These are phyloP conservation scores for Nakazawaea ishiwadae DNA, from an alignment of 805 yeast genomes.

Conservation along the genomic window DNA sequence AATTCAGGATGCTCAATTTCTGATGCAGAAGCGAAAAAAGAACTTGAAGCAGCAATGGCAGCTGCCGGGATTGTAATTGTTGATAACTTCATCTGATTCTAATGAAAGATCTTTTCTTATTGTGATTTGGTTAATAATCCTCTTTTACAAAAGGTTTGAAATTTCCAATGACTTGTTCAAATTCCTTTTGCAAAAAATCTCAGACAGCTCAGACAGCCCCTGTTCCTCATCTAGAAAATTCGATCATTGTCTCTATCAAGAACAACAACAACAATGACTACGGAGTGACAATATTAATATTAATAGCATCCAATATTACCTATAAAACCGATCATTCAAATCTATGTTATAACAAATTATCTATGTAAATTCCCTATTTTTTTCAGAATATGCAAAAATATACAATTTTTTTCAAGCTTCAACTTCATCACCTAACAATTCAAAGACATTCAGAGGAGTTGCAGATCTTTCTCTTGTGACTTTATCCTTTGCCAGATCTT, in stretches of 20 bases:
- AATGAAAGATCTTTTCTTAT: no score
- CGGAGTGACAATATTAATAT: no score
- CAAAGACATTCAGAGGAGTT: slow-evolving; percentile 25
- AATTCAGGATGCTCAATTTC: slow-evolving; percentile 28
- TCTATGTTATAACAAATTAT: no score
- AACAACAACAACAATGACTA: no score
- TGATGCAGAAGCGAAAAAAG: slow-evolving; percentile 4
- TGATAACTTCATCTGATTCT: slow-evolving; percentile 4
- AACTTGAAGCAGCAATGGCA: neutral
- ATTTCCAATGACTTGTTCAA: neutral
- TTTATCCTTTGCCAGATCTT: neutral
- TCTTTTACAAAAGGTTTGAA: no score
- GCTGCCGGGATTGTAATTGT: slow-evolving; percentile 8
- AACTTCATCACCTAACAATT: slow-evolving; percentile 26
- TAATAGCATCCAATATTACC: no score
- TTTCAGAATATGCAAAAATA: no score
- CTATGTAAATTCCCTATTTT: no score
- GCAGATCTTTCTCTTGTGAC: neutral
- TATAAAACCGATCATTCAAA: neutral
- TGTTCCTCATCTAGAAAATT: neutral
- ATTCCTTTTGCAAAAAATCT: no score
- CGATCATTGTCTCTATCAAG: no score
- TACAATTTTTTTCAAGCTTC: no score
- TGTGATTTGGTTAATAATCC: no score
- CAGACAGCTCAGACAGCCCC: neutral